Evolutionary conservation across 2,329 filamentous ascomycete genomes (phyloP).

Genomic region (Phialocephala subalpina): DNA sequence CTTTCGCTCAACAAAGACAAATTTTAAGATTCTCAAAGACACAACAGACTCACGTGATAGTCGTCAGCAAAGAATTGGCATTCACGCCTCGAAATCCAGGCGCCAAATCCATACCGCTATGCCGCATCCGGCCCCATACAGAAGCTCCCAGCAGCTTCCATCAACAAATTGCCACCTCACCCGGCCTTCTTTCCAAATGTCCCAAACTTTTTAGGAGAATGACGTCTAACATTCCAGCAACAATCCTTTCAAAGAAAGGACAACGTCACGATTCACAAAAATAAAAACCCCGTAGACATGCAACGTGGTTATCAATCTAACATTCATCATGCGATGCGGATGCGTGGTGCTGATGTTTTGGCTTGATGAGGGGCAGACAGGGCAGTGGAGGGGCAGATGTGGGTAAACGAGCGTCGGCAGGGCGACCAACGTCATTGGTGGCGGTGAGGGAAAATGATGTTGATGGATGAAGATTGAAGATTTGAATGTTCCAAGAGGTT

Average conservation of each 20-base stretch:
- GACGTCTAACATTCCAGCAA: neutral
- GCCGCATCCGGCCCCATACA: neutral
- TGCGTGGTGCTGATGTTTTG: conserved; percentile 1
- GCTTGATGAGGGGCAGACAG: neutral
- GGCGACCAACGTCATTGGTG: conserved; percentile 11
- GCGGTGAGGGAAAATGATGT: conserved; percentile 5
- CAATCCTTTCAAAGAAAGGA: neutral
- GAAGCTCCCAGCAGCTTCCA: neutral
- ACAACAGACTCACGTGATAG: too few species aligned
- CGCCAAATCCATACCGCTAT: neutral
- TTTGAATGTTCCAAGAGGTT: neutral
- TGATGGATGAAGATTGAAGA: neutral
- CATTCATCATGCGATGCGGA: neutral
- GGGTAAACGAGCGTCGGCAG: neutral
- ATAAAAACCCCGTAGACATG: neutral
- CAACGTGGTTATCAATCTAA: neutral
- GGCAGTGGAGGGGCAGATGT: conserved; percentile 4
- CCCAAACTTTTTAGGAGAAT: neutral
- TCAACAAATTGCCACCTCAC: neutral
- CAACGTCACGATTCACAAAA: neutral
- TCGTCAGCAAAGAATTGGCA: too few species aligned
- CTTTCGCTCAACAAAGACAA: too few species aligned
- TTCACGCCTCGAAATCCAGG: too few species aligned
- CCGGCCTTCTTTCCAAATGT: neutral
- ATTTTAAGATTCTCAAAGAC: too few species aligned